Evolutionary conservation across 805 yeast genomes (phyloP).

Genomic region (Candida sonorensis): DNA sequence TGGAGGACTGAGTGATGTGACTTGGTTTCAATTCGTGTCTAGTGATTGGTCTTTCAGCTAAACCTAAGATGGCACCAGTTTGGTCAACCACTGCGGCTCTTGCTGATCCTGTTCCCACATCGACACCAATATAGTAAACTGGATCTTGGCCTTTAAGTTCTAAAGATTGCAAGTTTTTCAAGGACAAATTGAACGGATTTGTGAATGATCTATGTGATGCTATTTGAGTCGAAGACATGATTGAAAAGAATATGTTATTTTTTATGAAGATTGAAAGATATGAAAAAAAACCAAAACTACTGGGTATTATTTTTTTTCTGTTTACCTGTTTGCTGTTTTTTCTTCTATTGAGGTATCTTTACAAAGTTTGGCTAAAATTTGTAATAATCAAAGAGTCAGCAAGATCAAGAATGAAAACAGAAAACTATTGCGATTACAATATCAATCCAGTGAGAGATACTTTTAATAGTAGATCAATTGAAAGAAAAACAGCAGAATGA

Average conservation of each 20-base stretch:
- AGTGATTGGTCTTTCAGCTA: conserved; percentile 73
- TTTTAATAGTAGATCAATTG: no score
- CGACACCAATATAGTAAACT: conserved; percentile 32
- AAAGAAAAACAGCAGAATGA: no score
- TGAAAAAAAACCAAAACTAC: no score
- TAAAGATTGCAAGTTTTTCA: conserved; percentile 16
- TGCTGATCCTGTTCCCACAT: conserved; percentile 94
- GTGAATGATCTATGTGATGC: conserved; percentile 19
- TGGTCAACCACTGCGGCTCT: conserved; percentile 88
- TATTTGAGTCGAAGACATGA: conserved; percentile 2
- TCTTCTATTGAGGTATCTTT: no score
- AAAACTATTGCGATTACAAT: no score
- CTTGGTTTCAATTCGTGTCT: conserved; percentile 69
- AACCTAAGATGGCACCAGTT: conserved; percentile 70
- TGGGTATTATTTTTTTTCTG: no score
- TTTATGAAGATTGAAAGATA: no score
- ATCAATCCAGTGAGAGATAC: no score
- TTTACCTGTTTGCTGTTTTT: no score
- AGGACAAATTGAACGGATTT: conserved; percentile 30
- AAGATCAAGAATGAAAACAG: no score
- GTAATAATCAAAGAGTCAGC: no score
- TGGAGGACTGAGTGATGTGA: conserved; percentile 78
- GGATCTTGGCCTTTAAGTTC: conserved; percentile 18
- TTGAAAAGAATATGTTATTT: not conserved
- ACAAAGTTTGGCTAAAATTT: no score